A percentile compares a stretch with the other conserved stretches of the same genome.
These are phyloP conservation scores for Geranium rotundifolium DNA, from an alignment of 345 rosid species.

Conservation along the genomic window DNA sequence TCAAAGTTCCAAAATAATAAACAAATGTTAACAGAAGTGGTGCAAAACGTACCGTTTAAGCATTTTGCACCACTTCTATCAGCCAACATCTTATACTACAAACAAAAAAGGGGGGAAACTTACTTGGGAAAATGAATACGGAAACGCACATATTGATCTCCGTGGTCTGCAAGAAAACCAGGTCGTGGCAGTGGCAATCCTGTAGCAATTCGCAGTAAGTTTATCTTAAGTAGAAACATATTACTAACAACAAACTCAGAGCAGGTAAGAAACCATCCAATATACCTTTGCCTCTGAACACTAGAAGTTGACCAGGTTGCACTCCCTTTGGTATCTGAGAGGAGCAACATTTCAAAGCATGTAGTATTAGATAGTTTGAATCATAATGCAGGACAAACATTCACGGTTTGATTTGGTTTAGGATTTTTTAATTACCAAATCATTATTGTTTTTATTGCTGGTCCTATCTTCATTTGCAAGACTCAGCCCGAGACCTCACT, in stretches of 20 bases:
- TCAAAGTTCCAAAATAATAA: constrained; percentile 1
- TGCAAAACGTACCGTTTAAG: background rate
- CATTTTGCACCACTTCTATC: too few relatives aligned
- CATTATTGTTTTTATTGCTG: too few relatives aligned
- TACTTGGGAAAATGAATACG: constrained; percentile 71
- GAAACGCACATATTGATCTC: constrained; percentile 88
- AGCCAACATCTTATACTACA: background rate
- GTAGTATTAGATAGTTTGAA: too few relatives aligned
- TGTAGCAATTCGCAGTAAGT: constrained; percentile 17
- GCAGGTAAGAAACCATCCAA: constrained; percentile 1
- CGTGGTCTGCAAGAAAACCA: constrained; percentile 59
- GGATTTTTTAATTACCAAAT: too few relatives aligned
- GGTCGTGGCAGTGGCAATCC: constrained; percentile 50
- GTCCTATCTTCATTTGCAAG: too few relatives aligned
- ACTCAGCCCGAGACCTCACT: too few relatives aligned
- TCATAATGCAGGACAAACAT: too few relatives aligned
- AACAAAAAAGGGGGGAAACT: constrained; percentile 15
- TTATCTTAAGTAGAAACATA: too few relatives aligned
- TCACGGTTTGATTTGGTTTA: too few relatives aligned
- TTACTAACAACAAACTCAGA: too few relatives aligned
- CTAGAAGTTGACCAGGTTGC: constrained; percentile 69
- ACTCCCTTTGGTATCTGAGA: constrained; percentile 81
- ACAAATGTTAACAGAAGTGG: background rate
- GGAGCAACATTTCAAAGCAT: constrained; percentile 13
- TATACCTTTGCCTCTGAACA: constrained; percentile 77